phyloP scores from a whole-genome alignment of 495 filamentous ascomycete genomes.

The Evansstolkia leycettana region DNA sequence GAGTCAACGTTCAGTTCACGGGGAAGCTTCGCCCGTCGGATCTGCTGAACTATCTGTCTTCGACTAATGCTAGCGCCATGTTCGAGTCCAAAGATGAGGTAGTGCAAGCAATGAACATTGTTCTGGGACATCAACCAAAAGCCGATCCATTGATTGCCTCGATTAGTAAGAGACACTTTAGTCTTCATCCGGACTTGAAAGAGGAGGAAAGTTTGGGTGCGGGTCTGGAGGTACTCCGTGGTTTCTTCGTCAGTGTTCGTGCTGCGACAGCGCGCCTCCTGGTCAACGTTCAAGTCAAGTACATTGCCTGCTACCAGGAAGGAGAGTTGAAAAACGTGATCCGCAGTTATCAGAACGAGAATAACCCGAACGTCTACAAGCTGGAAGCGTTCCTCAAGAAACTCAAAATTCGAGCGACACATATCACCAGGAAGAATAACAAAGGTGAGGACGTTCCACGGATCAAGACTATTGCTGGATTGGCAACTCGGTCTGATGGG shows the following conservation, averaged over 20 bases:
- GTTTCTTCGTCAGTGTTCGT: slow-evolving; percentile 57
- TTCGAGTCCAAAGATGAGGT: slow-evolving; percentile 24
- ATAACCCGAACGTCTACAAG: slow-evolving; percentile 6
- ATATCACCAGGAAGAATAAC: slow-evolving; percentile 25
- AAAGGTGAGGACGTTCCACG: slow-evolving; percentile 18
- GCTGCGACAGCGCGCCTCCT: slow-evolving; percentile 50
- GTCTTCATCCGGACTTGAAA: slow-evolving; percentile 8
- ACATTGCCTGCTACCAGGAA: slow-evolving; percentile 26
- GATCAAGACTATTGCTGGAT: slow-evolving; percentile 32
- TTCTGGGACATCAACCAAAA: slow-evolving; percentile 30
- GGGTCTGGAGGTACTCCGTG: slow-evolving; percentile 42
- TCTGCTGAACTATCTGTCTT: slow-evolving; percentile 41
- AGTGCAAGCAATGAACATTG: slow-evolving; percentile 43
- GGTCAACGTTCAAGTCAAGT: slow-evolving; percentile 45
- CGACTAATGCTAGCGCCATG: slow-evolving; percentile 28
- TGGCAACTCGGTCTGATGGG: slow-evolving; percentile 32
- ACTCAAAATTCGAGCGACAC: slow-evolving; percentile 25
- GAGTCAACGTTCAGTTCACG: slow-evolving; percentile 29
- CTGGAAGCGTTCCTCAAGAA: slow-evolving; percentile 34
- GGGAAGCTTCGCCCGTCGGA: slow-evolving; percentile 34
- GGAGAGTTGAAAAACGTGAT: slow-evolving; percentile 20
- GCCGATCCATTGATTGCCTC: slow-evolving; percentile 18
- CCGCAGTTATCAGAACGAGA: slow-evolving; percentile 4
- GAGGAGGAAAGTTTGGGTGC: slow-evolving; percentile 22
- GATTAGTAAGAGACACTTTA: slow-evolving; percentile 30